Base-by-base conservation (phyloP, 2,329 filamentous ascomycete genomes). In the Fusarium euwallaceae region DNA sequence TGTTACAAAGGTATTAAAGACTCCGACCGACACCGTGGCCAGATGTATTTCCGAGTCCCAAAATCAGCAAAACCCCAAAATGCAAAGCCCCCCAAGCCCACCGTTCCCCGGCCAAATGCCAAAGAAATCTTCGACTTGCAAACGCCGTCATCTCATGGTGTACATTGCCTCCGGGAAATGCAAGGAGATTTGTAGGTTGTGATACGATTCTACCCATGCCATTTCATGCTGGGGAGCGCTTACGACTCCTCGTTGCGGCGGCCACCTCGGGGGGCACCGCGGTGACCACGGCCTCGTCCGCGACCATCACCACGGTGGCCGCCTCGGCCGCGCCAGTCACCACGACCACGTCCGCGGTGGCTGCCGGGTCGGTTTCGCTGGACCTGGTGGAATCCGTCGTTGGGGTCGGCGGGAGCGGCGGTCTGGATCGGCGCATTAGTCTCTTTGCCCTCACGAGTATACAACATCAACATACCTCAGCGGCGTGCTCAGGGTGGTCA, bases 321-420 rank as follows among this genome's bases (percentile, higher is more conserved):
- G 65, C 88, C 87, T 70, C 89, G 85, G 34, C 88, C 88, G 66
- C 89, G 85, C 74, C 83, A 83, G 59, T 87, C 85, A 51, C 86
- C 86, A 71, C 87, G 86, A 41, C 88, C 85, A 45, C 84, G 82
- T 58, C 85, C 84, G 39, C 87, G 82, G 73, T 79, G 78, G 69
- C 78, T 83, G 65, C 84, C 82, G 64, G 86, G 86, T 68, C 88
- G 87, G 82, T 89, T 89, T 78, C 90, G 89, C 78, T 90, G 90
- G 12, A 95, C 93, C 78, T 92, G 90, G 69, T 92, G 91, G 87
- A 95, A 95, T 27, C 93, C 93, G 78, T 94, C 93, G 75, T 87
- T 87, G 61, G 82, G 70, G 29, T 87, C 86, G 24, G 83, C 74
- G 10, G 82, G 76, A 9, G 82, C 74, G 60, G 87, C 84, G 58